A percentile compares a stretch with the other conserved stretches of the same genome.
These are phyloP conservation scores for Glycyrrhiza uralensis DNA, from an alignment of 306 rosid genomes.

Conservation along the genomic window DNA sequence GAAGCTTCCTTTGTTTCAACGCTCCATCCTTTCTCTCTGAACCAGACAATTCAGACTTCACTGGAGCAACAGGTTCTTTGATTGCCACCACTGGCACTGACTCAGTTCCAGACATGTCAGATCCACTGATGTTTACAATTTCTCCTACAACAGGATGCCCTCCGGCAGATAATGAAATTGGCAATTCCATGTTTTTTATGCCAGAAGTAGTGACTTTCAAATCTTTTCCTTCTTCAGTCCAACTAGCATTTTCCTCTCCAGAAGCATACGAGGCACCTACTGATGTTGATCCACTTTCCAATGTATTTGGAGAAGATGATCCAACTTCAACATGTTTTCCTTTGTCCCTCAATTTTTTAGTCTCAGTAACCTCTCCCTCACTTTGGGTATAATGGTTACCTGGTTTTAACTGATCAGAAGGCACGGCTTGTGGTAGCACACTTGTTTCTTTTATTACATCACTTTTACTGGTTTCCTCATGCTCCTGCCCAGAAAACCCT, in stretches of 20 bases:
- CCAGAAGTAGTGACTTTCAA: conserved; percentile 42
- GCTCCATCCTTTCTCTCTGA: conserved; percentile 52
- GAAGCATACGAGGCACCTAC: conserved; percentile 48
- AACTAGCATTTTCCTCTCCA: conserved; percentile 44
- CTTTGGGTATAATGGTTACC: conserved; percentile 26
- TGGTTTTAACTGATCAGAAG: conserved; percentile 41
- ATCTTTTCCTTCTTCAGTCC: conserved; percentile 41
- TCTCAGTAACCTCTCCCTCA: conserved; percentile 41
- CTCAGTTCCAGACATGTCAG: conserved; percentile 34
- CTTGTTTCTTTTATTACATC: conserved; percentile 33
- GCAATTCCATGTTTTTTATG: conserved; percentile 34
- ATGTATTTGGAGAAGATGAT: conserved; percentile 38
- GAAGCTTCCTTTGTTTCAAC: conserved; percentile 74
- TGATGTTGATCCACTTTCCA: conserved; percentile 47
- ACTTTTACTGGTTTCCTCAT: conserved; percentile 51
- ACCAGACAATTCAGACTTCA: conserved; percentile 43
- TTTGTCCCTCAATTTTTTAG: conserved; percentile 36
- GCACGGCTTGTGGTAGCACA: conserved; percentile 33
- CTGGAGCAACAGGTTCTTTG: conserved; percentile 37
- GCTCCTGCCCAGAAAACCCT: conserved; percentile 74
- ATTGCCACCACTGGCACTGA: conserved; percentile 39
- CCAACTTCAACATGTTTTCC: conserved; percentile 49
- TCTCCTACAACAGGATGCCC: conserved; percentile 36
- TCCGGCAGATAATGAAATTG: conserved; percentile 33
- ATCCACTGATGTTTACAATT: conserved; percentile 27